Conservation (phyloP, 2,329 filamentous ascomycete species). For the Colletotrichum lentis region DNA sequence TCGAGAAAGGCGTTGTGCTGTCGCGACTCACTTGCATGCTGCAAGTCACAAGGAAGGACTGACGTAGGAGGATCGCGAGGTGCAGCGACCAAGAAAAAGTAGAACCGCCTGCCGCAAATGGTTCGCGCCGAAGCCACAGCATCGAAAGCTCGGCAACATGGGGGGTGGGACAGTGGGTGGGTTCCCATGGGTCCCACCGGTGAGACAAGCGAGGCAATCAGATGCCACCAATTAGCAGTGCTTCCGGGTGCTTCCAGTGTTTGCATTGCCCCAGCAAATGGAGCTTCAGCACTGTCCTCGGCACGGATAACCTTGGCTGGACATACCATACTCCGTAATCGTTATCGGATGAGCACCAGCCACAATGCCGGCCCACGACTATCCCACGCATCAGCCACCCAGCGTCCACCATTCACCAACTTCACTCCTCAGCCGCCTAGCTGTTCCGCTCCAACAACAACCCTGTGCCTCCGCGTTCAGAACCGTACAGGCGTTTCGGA, state of each 20-base stretch:
- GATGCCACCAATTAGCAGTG: slow-evolving; percentile 35
- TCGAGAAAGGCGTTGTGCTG: slow-evolving; percentile 20
- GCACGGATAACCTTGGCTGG: slow-evolving; percentile 4
- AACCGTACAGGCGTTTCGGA: background rate
- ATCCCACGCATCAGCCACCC: background rate
- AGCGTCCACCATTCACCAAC: background rate
- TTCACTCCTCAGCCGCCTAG: slow-evolving; percentile 2
- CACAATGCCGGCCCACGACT: slow-evolving; percentile 3
- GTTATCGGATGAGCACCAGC: slow-evolving; percentile 24
- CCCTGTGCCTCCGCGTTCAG: background rate
- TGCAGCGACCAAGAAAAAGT: slow-evolving; percentile 37
- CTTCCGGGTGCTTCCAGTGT: slow-evolving; percentile 28
- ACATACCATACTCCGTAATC: slow-evolving; percentile 27
- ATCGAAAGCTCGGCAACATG: slow-evolving; percentile 36
- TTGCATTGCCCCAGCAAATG: slow-evolving; percentile 25
- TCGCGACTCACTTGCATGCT: slow-evolving; percentile 36
- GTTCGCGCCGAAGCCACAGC: slow-evolving; percentile 37
- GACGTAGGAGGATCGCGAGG: slow-evolving; percentile 37
- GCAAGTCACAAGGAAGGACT: slow-evolving; percentile 36
- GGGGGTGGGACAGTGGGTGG: background rate
- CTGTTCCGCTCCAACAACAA: background rate
- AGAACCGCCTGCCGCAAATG: slow-evolving; percentile 36
- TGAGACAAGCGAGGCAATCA: slow-evolving; percentile 38
- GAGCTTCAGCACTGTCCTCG: slow-evolving; percentile 17
- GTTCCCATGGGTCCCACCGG: slow-evolving; percentile 23